Evolutionary conservation across 371 early-diverging fungal genomes (phyloP), one percentile per base, ranked within the genome.

Genomic region (Dentiscutata heterogama): DNA sequence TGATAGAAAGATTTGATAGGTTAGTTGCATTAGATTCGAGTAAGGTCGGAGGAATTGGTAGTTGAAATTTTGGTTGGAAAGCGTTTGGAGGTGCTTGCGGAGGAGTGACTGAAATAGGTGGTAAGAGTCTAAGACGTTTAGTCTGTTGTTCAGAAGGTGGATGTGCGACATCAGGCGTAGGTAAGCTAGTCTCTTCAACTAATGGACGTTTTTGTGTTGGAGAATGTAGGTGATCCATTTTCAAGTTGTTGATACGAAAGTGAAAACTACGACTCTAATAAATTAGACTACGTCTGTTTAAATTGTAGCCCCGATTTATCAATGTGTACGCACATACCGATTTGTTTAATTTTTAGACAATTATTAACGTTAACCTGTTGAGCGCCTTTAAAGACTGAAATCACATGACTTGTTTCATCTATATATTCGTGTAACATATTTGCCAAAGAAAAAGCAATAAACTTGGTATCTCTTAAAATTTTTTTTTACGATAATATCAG

Each of bases 101-200:
- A n/a, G 25, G 60, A 61, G 77, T 18, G 13, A 61, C 50, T 3
- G 74, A 54, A 35, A 64, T 60, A 31, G 78, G 80, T 14, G 80
- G 80, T 29, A 79, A 31, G 50, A 79, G 53, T 79, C 80, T 79
- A 20, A 79, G 67, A 13, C 80, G 50, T 56, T 79, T 79, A 22
- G 80, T 22, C 22, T 68, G 65, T 13, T 67, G 68, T 11, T 79
- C 80, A 53, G 68, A 16, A 22, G 51, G 16, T 27, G 22, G 65
- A 18, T 22, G 27, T 20, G 35, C 31, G 20, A 22, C 18, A 51
- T 64, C 76, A 11, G 64, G 39, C 46, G 31, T 20, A 35, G 74
- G 20, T 54, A 31, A 29, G 18, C 54, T 27, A 2, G 29, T 25
- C 35, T 78, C 78, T 25, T 78, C 78, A 27, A 78, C 27, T 10